phyloP scores from a whole-genome alignment of 2,329 filamentous ascomycete species.

The Aureobasidium zeae region DNA sequence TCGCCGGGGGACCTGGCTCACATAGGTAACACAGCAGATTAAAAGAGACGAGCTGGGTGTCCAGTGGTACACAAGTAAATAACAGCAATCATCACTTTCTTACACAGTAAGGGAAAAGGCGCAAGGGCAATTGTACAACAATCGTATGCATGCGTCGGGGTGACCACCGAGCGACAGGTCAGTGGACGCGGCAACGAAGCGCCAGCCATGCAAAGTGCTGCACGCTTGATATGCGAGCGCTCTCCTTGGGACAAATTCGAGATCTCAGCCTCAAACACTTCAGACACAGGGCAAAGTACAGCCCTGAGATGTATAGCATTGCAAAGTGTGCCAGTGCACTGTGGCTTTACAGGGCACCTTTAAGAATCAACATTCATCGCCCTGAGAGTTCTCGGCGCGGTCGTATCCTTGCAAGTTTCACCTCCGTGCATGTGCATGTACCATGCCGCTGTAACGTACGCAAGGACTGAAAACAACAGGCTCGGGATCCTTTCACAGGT shows the following conservation, averaged over 20 bases:
- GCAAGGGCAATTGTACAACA: conserved; percentile 7
- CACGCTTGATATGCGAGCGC: conserved; percentile 9
- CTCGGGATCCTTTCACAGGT: not conserved
- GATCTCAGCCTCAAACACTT: not conserved
- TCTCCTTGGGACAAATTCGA: conserved; percentile 4
- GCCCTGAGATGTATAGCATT: not conserved
- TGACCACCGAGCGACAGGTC: conserved; percentile 4
- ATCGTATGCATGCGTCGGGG: conserved; percentile 8
- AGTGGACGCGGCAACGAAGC: conserved; percentile 1
- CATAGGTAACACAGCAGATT: conserved; percentile 1
- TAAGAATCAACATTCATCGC: no score
- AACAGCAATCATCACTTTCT: conserved; percentile 4
- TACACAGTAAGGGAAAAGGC: conserved; percentile 5
- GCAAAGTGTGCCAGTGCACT: not conserved
- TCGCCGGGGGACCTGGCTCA: conserved; percentile 1
- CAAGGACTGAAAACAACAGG: conserved; percentile 2
- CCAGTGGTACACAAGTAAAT: conserved; percentile 3
- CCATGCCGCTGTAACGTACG: conserved; percentile 1
- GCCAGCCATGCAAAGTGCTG: conserved; percentile 1
- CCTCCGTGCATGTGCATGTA: conserved; percentile 11
- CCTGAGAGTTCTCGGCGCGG: not conserved
- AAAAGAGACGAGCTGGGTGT: not conserved
- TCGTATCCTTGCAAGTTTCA: conserved; percentile 9
- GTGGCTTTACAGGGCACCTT: not conserved
- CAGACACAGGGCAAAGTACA: not conserved